Percentiles rank a stretch among this genome's conserved stretches.
Evolutionary conservation across 257 asterid species (phyloP).

Genomic region (Striga asiatica): DNA sequence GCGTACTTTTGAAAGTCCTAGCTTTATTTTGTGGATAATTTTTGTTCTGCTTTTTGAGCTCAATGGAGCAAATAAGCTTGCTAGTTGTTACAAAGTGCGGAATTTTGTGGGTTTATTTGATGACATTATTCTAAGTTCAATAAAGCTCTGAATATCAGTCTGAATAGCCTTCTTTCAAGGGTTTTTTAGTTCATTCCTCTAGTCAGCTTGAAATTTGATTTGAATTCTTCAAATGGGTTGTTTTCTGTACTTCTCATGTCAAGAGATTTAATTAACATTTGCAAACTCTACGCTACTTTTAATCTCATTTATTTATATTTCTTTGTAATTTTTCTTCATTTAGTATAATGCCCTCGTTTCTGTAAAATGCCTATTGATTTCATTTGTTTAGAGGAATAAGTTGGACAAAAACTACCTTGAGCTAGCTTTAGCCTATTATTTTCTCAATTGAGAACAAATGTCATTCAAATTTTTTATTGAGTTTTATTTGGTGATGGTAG

Average conservation of each 20-base stretch:
- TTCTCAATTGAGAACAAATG: too few relatives aligned
- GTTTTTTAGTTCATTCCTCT: constrained; percentile 5
- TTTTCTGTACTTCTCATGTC: too few relatives aligned
- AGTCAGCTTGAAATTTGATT: constrained; percentile 3
- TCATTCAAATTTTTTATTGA: background rate
- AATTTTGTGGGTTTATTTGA: background rate
- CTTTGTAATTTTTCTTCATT: too few relatives aligned
- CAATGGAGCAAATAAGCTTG: constrained; percentile 4
- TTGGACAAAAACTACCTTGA: too few relatives aligned
- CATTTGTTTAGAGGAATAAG: too few relatives aligned
- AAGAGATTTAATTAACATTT: too few relatives aligned
- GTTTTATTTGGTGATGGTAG: background rate
- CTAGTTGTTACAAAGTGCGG: background rate
- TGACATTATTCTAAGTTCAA: background rate
- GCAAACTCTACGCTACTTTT: too few relatives aligned
- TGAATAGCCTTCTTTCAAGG: background rate
- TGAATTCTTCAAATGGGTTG: too few relatives aligned
- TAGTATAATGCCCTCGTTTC: too few relatives aligned
- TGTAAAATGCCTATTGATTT: too few relatives aligned
- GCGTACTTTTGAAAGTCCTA: background rate
- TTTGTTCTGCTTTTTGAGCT: constrained; percentile 10
- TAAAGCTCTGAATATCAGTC: background rate
- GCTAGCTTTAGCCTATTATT: too few relatives aligned
- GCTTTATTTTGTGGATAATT: background rate
- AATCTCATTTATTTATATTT: too few relatives aligned